Evolutionary conservation across 768 basidiomycete genomes (phyloP).

Genomic region (Fistulinella prunicolor): DNA sequence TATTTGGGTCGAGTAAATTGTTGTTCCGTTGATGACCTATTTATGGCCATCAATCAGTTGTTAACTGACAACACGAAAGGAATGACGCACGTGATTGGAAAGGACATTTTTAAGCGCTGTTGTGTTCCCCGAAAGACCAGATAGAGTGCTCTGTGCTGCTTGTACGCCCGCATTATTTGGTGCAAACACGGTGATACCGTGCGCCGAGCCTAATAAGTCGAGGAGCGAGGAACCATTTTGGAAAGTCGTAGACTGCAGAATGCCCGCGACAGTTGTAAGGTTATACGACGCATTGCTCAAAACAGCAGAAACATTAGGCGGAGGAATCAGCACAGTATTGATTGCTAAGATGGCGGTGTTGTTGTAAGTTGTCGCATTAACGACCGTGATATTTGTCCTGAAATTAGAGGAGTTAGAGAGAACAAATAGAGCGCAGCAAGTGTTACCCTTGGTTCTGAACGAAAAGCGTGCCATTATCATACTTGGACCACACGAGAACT

Average conservation of each 20-base stretch:
- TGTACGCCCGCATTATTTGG: conserved; percentile 53
- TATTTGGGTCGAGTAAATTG: conserved; percentile 58
- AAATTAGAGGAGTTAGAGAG: not conserved
- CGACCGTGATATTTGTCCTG: conserved; percentile 35
- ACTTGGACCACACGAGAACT: conserved; percentile 48
- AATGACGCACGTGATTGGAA: conserved; percentile 54
- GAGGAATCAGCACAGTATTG: conserved; percentile 50
- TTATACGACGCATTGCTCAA: conserved; percentile 38
- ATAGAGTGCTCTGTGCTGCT: conserved; percentile 32
- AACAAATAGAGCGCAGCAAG: not conserved
- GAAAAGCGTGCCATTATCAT: conserved; percentile 37
- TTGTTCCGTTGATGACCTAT: conserved; percentile 65
- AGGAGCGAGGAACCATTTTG: conserved; percentile 24
- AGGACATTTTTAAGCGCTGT: conserved; percentile 46
- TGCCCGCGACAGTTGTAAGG: conserved; percentile 32
- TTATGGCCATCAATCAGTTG: not conserved
- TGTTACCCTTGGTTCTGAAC: conserved; percentile 51
- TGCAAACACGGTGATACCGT: conserved; percentile 66
- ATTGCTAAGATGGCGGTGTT: conserved; percentile 49
- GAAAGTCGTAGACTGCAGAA: conserved; percentile 21
- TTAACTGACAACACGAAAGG: not conserved
- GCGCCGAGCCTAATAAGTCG: conserved; percentile 33
- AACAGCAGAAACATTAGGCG: conserved; percentile 44
- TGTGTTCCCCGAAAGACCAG: conserved; percentile 40
- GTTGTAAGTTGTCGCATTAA: conserved; percentile 37